Evolutionary conservation across 108 stramenopile species (phyloP), one percentile per base, ranked within the genome.

Genomic region (Cyclotella choctawhatcheeana): DNA sequence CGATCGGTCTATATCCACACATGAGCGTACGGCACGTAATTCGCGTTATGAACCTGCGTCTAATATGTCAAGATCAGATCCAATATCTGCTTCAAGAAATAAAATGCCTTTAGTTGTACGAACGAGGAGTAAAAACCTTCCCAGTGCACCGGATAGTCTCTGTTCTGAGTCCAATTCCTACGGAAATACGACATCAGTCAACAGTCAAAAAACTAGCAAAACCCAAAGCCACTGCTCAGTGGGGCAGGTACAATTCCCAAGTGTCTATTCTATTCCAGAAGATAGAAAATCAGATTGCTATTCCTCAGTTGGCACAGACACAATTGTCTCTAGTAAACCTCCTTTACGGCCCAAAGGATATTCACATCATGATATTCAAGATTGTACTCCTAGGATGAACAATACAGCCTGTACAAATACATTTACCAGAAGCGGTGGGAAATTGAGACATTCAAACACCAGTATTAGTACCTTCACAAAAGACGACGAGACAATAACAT

Each of bases 11-110:
- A 29, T 64, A 29, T 21, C 45, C 2, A 48, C 63, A 8, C 26
- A 25, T 8, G 34, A 35, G 45, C 31, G 34, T 14, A 64, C 17
- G 30, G 5, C 12, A 4, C 44, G 63, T 8, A 64, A 35, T 45
- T 47, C 63, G n/a, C 44, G 63, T 13, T 45, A 60, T 35, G 59
- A 60, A 22, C 59, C 59, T 33, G 56, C 56, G 32, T 17, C 7
- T 1, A 58, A 33, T 3, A 33, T 40, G 47, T 48, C 47, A n/a
- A 8, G 17, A 4, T 48, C 47, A 22, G 59, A 32, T 30, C 32
- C 59, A 13, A 24, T 20, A 60, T 5, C 12, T 40, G 59, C 12
- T 22, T 40, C 2, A 4, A 0, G 35, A 22, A 0, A 26, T 35
- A 6, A 4, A 3, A 13, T 40, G 33, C 37, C 59, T 20, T 43